These are phyloP conservation scores for Stramenopiles sp. DNA, from an alignment of 352 stramenopile genomes.

Conservation along the genomic window DNA sequence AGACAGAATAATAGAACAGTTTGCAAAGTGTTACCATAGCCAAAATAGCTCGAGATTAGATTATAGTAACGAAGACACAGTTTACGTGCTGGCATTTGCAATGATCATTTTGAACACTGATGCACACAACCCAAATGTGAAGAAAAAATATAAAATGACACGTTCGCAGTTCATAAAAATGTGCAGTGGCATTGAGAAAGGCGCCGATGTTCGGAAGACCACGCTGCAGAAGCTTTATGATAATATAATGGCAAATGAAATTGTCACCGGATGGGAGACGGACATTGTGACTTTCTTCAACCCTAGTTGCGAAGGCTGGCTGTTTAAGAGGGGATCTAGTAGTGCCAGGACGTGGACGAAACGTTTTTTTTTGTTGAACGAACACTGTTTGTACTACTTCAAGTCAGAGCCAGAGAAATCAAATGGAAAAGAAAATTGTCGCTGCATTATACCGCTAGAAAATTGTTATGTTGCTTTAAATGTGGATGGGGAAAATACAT, in stretches of 20 bases:
- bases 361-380: neutral
- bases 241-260: neutral
- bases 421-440: neutral
- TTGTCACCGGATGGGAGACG: neutral
- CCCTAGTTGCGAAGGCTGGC: neutral
- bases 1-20: neutral
- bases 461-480: neutral
- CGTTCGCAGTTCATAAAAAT: neutral
- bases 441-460: neutral
- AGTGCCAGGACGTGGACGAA: neutral
- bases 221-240: neutral
- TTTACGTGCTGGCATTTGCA: neutral
- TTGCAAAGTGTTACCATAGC: neutral
- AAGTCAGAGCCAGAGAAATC: neutral
- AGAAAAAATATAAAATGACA: neutral
- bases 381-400: neutral
- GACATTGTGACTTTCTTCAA: neutral
- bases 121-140: neutral
- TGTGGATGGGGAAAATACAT: neutral
- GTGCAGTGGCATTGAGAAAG: neutral
- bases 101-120: neutral
- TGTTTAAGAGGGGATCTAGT: neutral
- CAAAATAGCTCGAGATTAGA: no score
- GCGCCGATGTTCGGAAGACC: neutral
- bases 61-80: neutral